Evolutionary conservation across 768 basidiomycete genomes (phyloP), one percentile per base, ranked within the genome.

Genomic region (Tricholoma hemisulphureum): DNA sequence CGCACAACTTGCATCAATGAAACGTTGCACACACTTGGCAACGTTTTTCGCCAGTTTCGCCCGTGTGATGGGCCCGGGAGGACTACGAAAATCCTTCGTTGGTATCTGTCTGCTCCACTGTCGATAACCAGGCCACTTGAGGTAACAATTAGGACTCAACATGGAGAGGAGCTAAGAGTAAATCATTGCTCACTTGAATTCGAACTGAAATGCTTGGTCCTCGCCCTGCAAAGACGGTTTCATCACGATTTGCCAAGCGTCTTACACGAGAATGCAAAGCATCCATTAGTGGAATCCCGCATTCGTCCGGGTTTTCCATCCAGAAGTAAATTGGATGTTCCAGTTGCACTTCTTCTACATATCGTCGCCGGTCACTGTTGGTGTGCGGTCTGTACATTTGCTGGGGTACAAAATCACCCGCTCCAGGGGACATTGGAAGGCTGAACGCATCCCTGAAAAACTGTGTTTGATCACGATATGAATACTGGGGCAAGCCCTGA

Each of bases 91-190:
- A 70, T 92, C 89, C 69, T 85, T 84, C 1, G 89, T 91, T 7
- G 90, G 90, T 59, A 92, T 91, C 67, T 92, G 90, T 55, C 87
- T 80, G 56, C 85, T 88, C 88, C 88, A 92, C 46, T 83, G 80
- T 28, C 83, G 75, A 62, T 91, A 91, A 1, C 90, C 88, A 4
- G 88, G 89, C 90, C 90, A 92, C 89, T 91, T 58, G 16, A 58
- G 56, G 41, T 1, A 23, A 32, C 51, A 53, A 51, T 55, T 24
- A 62, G 58, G 58, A 21, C 35, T 28, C 50, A 51, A 57, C 58
- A 58, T 51, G 28, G 57, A 16, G 46, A 46, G 54, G 16, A 23
- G 49, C 26, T 32, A 54, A 31, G 10, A 10, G 46, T 29, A 48
- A 35, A 32, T 55, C 28, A 53, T 37, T 41, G 61, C 81, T 63